These are phyloP conservation scores for Nephelium lappaceum DNA, from an alignment of 345 rosid species.

Conservation along the genomic window DNA sequence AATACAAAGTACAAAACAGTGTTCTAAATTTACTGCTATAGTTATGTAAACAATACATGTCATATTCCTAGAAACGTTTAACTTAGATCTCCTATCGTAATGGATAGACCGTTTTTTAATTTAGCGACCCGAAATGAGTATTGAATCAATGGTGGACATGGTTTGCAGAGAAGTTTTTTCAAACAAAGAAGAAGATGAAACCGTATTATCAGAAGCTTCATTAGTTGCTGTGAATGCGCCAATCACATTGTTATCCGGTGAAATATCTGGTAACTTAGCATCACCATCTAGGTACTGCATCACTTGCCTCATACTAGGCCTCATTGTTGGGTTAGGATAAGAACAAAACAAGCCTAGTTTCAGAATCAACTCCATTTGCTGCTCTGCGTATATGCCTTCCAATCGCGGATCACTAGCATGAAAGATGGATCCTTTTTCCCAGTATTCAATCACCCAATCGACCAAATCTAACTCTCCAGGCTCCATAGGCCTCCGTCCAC, in stretches of 20 bases:
- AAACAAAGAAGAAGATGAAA: not conserved
- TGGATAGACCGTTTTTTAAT: not conserved
- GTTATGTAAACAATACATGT: not conserved
- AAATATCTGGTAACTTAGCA: slow-evolving; percentile 17
- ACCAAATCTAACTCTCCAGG: slow-evolving; percentile 33
- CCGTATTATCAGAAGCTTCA: not conserved
- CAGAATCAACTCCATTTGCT: slow-evolving; percentile 39
- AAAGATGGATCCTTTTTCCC: slow-evolving; percentile 23
- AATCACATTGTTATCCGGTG: not conserved
- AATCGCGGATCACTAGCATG: slow-evolving; percentile 19
- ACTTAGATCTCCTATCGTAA: not conserved
- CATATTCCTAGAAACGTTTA: not conserved
- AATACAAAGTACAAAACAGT: not conserved
- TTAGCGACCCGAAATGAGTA: slow-evolving; percentile 28
- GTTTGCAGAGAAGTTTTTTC: slow-evolving; percentile 18
- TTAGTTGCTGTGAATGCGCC: not conserved
- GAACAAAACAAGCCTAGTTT: slow-evolving; percentile 39
- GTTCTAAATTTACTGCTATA: not conserved
- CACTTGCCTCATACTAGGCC: slow-evolving; percentile 28
- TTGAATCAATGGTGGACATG: slow-evolving; percentile 27
- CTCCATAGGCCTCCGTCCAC: slow-evolving; percentile 51
- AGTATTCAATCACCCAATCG: slow-evolving; percentile 32
- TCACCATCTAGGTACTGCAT: slow-evolving; percentile 40
- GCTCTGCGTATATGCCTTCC: slow-evolving; percentile 17
- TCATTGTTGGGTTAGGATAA: slow-evolving; percentile 20